Conservation (phyloP, 2,329 filamentous ascomycete species). For the Epichloe sibirici region DNA sequence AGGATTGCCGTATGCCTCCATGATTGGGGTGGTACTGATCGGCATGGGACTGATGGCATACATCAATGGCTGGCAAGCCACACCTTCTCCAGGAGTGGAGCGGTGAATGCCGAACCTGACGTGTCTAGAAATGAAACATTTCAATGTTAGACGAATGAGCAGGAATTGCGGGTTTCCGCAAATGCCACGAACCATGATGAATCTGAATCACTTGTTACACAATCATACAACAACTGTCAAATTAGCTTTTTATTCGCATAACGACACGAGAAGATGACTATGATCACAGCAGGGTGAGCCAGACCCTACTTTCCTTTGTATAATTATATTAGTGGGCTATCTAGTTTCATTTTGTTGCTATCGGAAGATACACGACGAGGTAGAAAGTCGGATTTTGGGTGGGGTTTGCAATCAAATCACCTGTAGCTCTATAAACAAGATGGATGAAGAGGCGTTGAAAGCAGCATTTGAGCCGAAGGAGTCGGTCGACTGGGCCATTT, state of each 20-base stretch:
- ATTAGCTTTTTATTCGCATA: conserved; percentile 6
- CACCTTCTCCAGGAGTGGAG: conserved; percentile 22
- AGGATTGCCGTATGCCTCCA: conserved; percentile 64
- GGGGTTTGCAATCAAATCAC: neutral
- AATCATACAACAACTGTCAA: conserved; percentile 7
- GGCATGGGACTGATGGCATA: conserved; percentile 80
- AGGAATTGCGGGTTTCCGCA: neutral
- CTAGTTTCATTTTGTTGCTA: neutral
- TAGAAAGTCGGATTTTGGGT: neutral
- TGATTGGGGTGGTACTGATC: conserved; percentile 69
- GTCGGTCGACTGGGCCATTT: neutral
- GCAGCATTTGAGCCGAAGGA: neutral
- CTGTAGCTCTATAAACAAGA: neutral
- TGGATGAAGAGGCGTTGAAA: neutral
- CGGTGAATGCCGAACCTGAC: conserved; percentile 13
- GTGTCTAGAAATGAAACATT: neutral
- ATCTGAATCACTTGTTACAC: neutral
- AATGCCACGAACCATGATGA: neutral
- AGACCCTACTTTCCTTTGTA: conserved; percentile 8
- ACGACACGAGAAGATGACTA: conserved; percentile 10
- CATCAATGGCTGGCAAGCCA: conserved; percentile 64
- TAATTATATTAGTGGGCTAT: conserved; percentile 1
- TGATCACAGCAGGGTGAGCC: conserved; percentile 6
- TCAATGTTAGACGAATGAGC: neutral
- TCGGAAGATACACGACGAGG: conserved; percentile 1